These are phyloP conservation scores for Aspergillus fumigatus DNA, from an alignment of 2,329 filamentous ascomycete genomes.

Conservation along the genomic window DNA sequence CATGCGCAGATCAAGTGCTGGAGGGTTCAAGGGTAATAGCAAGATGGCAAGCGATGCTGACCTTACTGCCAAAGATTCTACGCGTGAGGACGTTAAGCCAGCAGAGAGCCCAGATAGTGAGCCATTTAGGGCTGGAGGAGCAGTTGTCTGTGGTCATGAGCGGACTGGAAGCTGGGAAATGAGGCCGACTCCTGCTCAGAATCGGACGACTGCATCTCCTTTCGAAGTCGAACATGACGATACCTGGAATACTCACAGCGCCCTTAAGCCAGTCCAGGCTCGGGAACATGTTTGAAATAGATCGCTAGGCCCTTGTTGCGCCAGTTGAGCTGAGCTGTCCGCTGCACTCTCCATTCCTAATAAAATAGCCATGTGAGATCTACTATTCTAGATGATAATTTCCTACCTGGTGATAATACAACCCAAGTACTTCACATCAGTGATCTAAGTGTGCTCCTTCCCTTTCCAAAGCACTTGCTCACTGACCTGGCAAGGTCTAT, in stretches of 20 bases:
- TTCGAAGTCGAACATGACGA: constrained; percentile 45
- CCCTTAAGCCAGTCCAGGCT: constrained; percentile 42
- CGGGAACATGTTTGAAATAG: constrained; percentile 45
- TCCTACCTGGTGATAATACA: background rate
- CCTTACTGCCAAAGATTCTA: constrained; percentile 39
- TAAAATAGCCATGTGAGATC: background rate
- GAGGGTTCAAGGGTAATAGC: constrained; percentile 53
- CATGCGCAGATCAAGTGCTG: constrained; percentile 37
- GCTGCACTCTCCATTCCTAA: background rate
- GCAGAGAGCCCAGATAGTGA: constrained; percentile 25
- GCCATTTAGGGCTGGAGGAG: constrained; percentile 10
- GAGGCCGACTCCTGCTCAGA: constrained; percentile 24
- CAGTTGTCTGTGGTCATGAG: constrained; percentile 43
- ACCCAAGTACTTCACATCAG: background rate
- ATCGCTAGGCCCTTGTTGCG: background rate
- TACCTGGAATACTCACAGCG: constrained; percentile 32
- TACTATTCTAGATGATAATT: background rate
- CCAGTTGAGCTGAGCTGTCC: background rate
- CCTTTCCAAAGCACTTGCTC: background rate
- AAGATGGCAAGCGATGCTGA: constrained; percentile 55
- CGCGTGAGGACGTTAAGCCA: constrained; percentile 36
- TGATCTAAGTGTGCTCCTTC: background rate
- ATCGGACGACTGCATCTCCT: constrained; percentile 28
- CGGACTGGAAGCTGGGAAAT: constrained; percentile 57
- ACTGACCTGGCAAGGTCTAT: background rate